Evolutionary conservation across 768 basidiomycete genomes (phyloP).

Genomic region (Lactifluus pinguis): DNA sequence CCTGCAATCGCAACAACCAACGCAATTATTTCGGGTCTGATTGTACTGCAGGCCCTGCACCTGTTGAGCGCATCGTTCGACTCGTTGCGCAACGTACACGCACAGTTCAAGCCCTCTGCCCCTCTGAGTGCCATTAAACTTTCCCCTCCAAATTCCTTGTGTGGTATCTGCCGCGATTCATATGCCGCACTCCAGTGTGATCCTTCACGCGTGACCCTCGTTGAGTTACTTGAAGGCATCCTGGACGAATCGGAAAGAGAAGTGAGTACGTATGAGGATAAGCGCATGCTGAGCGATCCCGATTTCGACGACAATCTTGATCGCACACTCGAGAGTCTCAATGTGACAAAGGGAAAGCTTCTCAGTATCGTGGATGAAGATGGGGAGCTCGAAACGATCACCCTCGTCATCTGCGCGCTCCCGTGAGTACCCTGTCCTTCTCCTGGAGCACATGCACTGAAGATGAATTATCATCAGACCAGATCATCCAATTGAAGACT

Average conservation of each 20-base stretch:
- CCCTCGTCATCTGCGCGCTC: slow-evolving; percentile 56
- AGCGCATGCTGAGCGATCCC: slow-evolving; percentile 80
- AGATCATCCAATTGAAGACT: slow-evolving; percentile 43
- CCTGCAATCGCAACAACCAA: slow-evolving; percentile 99
- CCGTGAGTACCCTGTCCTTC: slow-evolving; percentile 45
- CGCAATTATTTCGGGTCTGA: slow-evolving; percentile 90
- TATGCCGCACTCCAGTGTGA: slow-evolving; percentile 74
- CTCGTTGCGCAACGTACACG: slow-evolving; percentile 63
- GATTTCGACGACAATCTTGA: slow-evolving; percentile 89
- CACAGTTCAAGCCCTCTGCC: slow-evolving; percentile 68
- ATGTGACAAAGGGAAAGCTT: slow-evolving; percentile 77
- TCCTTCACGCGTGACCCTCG: slow-evolving; percentile 53
- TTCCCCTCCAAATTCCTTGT: slow-evolving; percentile 62
- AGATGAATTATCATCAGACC: slow-evolving; percentile 31
- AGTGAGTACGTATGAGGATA: slow-evolving; percentile 77
- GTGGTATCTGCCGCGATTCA: slow-evolving; percentile 81
- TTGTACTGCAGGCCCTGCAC: slow-evolving; percentile 87
- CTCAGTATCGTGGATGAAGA: slow-evolving; percentile 86
- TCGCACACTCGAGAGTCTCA: slow-evolving; percentile 73
- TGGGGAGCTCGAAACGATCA: slow-evolving; percentile 60
- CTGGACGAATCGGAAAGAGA: slow-evolving; percentile 43
- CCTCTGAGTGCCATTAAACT: slow-evolving; percentile 66
- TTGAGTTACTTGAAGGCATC: slow-evolving; percentile 62
- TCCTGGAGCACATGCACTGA: background rate
- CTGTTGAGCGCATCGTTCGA: slow-evolving; percentile 60